A percentile compares a stretch with the other conserved stretches of the same genome.
These are phyloP conservation scores for Somion occarium DNA, from an alignment of 1,284 basidiomycete species.

Conservation along the genomic window DNA sequence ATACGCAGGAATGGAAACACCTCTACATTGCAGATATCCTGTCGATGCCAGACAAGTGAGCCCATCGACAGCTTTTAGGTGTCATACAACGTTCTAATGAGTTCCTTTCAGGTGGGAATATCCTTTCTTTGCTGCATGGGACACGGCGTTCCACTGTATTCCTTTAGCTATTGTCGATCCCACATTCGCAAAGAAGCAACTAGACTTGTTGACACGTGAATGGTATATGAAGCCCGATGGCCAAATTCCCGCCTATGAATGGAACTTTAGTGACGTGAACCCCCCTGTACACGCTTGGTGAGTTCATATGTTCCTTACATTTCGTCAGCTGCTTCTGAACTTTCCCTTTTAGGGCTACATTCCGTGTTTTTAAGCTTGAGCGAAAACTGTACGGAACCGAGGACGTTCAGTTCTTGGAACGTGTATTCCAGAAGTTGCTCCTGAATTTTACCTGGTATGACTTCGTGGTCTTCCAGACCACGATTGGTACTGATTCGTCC, in stretches of 20 bases:
- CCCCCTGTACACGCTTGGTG: slow-evolving; percentile 97
- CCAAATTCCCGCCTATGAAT: slow-evolving; percentile 97
- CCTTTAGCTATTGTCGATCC: slow-evolving; percentile 95
- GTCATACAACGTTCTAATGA: background rate
- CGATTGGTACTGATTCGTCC: background rate
- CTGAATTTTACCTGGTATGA: slow-evolving; percentile 93
- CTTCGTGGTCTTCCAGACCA: slow-evolving; percentile 16
- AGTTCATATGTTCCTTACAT: slow-evolving; percentile 7
- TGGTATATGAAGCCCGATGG: slow-evolving; percentile 99
- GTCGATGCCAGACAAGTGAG: slow-evolving; percentile 96
- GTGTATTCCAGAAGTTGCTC: slow-evolving; percentile 96
- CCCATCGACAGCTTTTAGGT: slow-evolving; percentile 6
- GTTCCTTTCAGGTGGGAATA: slow-evolving; percentile 79
- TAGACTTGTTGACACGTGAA: slow-evolving; percentile 93
- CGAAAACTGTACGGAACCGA: slow-evolving; percentile 90
- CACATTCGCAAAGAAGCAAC: slow-evolving; percentile 94
- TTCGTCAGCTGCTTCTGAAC: background rate
- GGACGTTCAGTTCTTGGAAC: slow-evolving; percentile 90
- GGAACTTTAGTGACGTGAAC: slow-evolving; percentile 98
- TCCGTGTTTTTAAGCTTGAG: slow-evolving; percentile 98
- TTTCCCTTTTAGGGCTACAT: slow-evolving; percentile 67
- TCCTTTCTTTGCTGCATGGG: slow-evolving; percentile 93
- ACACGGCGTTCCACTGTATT: slow-evolving; percentile 98
- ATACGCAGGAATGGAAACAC: slow-evolving; percentile 82
- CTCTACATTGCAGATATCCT: slow-evolving; percentile 94